Base-by-base conservation (phyloP, 257 asterid genomes). In the Nicotiana sylvestris region DNA sequence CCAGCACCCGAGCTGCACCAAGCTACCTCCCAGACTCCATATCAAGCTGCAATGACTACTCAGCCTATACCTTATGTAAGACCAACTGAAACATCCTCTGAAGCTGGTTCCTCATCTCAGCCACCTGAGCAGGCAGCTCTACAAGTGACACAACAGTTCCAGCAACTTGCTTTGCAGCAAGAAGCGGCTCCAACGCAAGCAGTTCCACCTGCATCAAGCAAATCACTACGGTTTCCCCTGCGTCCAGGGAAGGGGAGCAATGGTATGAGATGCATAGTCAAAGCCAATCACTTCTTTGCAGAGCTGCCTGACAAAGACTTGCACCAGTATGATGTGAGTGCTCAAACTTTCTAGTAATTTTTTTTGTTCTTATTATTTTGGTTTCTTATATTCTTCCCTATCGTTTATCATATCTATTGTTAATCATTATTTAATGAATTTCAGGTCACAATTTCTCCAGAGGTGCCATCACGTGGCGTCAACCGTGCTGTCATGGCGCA, bases 1-100 rank as follows among this genome's bases (percentile, higher is more conserved):
- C 91, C 93, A 17, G 84, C 88, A 80, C 92, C 98, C 98, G 98
- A 93, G 95, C 99, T 92, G 97, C 98, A 92, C 91, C 99, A 94
- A 96, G 98, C 98, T 60, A 90, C 80, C 80, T 25, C 91, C 85
- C 91, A 82, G 90, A 81, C 89, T 81, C 85, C 88, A 35, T 86
- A 86, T 87, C 94, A 89, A 90, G 85, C 92, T 78, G 92, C 85
- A 68, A 66, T 82, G 85, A 82, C 65, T 18, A 78, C 91, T 84
- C 92, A 85, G 81, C 86, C 91, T 49, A 60, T 35, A 67, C 85
- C 92, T 4, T 87, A 87, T 83, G 91, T 78, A 66, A 68, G 84
- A 68, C 90, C 91, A 32, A 84, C 56, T 0, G 91, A 88, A 80
- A 82, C 91, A 9, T 89, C 55, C 12, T 60, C 83, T 12, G 97